Conservation (phyloP, 2,329 filamentous ascomycete species). For the Geosmithia morbida region DNA sequence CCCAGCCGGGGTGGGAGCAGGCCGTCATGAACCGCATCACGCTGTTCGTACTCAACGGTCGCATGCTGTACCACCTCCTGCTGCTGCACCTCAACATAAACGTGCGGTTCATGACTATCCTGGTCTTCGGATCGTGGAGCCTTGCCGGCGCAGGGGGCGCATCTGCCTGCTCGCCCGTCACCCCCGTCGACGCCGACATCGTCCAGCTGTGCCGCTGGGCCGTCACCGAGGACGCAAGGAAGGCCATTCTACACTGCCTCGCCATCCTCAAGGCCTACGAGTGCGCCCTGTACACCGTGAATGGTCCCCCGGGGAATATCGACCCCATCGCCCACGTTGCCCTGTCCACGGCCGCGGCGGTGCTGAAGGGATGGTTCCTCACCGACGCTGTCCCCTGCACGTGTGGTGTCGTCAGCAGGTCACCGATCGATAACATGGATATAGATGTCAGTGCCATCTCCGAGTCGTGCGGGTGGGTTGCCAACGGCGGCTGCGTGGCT, state of each 20-base stretch:
- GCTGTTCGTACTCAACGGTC: slow-evolving; percentile 14
- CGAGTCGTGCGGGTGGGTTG: slow-evolving; percentile 13
- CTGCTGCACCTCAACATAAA: slow-evolving; percentile 20
- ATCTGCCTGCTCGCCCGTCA: not conserved
- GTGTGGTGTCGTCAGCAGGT: slow-evolving; percentile 11
- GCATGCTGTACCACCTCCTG: slow-evolving; percentile 21
- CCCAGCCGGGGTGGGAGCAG: slow-evolving; percentile 8
- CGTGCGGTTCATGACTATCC: not conserved
- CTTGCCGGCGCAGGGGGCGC: not conserved
- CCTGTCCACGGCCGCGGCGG: slow-evolving; percentile 13
- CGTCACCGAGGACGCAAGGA: slow-evolving; percentile 11
- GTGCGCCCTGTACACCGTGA: not conserved
- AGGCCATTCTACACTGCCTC: slow-evolving; percentile 17
- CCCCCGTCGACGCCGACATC: not conserved
- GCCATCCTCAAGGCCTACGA: slow-evolving; percentile 15
- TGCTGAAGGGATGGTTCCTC: slow-evolving; percentile 20
- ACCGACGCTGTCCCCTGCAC: slow-evolving; percentile 11
- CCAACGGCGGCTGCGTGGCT: slow-evolving; percentile 8
- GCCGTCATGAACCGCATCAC: slow-evolving; percentile 13
- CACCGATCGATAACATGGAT: slow-evolving; percentile 1
- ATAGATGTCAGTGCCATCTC: slow-evolving; percentile 7
- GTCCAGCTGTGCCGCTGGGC: slow-evolving; percentile 13
- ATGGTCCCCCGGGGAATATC: slow-evolving; percentile 4
- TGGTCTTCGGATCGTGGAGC: not conserved
- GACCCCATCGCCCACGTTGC: slow-evolving; percentile 20